Evolutionary conservation across 139 green algal genomes (phyloP).

Genomic region (Nannochloris sp.): DNA sequence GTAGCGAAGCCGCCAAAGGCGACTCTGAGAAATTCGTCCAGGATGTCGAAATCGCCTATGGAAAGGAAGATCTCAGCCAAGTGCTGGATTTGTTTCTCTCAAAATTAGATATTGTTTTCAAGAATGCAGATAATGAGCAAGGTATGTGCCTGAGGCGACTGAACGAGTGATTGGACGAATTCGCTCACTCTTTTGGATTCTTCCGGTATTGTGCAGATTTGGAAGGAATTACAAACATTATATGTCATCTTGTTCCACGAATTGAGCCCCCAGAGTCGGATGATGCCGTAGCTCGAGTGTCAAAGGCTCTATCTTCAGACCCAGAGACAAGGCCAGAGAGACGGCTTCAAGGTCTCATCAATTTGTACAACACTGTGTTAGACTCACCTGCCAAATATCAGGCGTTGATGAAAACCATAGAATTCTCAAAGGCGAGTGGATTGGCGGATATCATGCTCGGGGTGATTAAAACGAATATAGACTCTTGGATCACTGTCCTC

Average conservation of each 20-base stretch:
- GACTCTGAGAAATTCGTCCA: slow-evolving; percentile 19
- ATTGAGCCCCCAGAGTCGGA: slow-evolving; percentile 8
- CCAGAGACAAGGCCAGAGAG: slow-evolving; percentile 8
- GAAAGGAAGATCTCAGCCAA: slow-evolving; percentile 20
- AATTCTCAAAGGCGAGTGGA: slow-evolving; percentile 9
- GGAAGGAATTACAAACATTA: slow-evolving; percentile 42
- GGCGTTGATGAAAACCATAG: slow-evolving; percentile 24
- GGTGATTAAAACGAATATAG: slow-evolving; percentile 16
- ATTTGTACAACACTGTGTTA: slow-evolving; percentile 34
- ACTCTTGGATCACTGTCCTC: slow-evolving; percentile 23
- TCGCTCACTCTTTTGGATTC: background rate
- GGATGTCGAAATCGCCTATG: slow-evolving; percentile 22
- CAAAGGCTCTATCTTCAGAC: slow-evolving; percentile 9
- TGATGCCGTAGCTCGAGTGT: slow-evolving; percentile 11
- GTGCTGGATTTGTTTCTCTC: slow-evolving; percentile 27
- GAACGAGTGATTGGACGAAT: background rate
- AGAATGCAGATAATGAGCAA: slow-evolving; percentile 21
- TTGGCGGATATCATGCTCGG: slow-evolving; percentile 25
- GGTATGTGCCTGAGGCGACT: slow-evolving; percentile 7
- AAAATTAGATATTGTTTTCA: slow-evolving; percentile 30
- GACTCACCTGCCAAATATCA: slow-evolving; percentile 19
- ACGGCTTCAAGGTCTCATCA: slow-evolving; percentile 29
- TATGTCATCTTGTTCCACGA: slow-evolving; percentile 32
- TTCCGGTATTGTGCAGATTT: slow-evolving; percentile 18
- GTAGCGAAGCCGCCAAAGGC: slow-evolving; percentile 17